These are phyloP conservation scores for Aurifilum marmelostoma DNA, from an alignment of 2,329 filamentous ascomycete species.

Conservation along the genomic window DNA sequence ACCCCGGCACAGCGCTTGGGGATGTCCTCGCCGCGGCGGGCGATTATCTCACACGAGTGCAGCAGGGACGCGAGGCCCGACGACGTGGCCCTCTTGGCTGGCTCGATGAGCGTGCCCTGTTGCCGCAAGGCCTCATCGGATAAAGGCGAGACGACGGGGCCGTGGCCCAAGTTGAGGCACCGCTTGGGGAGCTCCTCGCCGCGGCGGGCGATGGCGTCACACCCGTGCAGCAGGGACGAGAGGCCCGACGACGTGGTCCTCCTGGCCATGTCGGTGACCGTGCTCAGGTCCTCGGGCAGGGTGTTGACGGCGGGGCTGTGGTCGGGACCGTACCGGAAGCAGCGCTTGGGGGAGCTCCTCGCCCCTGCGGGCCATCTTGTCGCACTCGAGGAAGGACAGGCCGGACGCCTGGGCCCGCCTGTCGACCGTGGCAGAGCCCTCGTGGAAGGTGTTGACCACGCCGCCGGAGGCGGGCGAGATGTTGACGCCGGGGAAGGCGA, in stretches of 20 bases:
- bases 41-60: neutral
- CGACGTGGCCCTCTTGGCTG: neutral
- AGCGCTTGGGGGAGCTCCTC: neutral
- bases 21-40: neutral
- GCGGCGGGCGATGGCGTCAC: neutral
- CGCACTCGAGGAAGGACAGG: neutral
- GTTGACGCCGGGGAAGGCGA: neutral
- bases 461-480: neutral
- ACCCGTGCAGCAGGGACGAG: too few species aligned
- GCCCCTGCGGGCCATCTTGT: neutral
- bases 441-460: neutral
- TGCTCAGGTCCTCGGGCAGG: neutral
- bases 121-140: too few species aligned
- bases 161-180: neutral
- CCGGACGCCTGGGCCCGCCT: neutral
- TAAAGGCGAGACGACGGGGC: neutral
- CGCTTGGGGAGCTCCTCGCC: conserved; percentile 1
- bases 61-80: neutral
- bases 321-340: neutral
- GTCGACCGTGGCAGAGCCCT: neutral
- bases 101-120: neutral
- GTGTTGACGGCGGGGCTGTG: neutral
- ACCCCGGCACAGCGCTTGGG: neutral
- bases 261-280: neutral
- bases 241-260: neutral